These are phyloP conservation scores for Entelexis paramagnoliae DNA, from an alignment of 1,139 yeast genomes.

Conservation along the genomic window DNA sequence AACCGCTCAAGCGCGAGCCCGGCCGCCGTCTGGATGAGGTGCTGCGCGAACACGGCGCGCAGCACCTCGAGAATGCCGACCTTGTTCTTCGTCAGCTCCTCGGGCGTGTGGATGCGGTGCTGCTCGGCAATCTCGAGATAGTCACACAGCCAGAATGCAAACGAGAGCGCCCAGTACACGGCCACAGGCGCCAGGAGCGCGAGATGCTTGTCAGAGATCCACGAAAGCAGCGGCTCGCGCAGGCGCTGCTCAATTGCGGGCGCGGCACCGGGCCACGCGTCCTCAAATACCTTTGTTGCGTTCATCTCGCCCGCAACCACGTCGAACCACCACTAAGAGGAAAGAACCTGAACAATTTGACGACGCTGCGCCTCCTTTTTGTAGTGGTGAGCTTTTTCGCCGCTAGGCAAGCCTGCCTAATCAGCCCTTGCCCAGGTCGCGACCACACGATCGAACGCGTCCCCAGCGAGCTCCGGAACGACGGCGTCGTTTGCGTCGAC, in stretches of 20 bases:
- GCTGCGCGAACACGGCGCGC: conserved; percentile 75
- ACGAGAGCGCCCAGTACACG: conserved; percentile 73
- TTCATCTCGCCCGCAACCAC: background rate
- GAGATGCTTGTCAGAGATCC: conserved; percentile 61
- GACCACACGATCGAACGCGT: conserved; percentile 7
- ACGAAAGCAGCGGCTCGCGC: conserved; percentile 36
- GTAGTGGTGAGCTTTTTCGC: background rate
- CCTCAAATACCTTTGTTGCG: background rate
- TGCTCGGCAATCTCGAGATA: conserved; percentile 61
- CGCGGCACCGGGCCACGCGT: conserved; percentile 19
- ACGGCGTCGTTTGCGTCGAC: background rate
- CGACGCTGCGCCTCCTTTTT: conserved; percentile 2
- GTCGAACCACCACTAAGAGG: background rate
- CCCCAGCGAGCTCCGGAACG: background rate
- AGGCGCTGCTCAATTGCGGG: conserved; percentile 10
- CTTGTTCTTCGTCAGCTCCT: conserved; percentile 71
- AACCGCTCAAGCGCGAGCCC: conserved; percentile 48
- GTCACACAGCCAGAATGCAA: conserved; percentile 66
- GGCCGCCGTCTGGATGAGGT: conserved; percentile 62
- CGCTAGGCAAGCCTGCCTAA: background rate
- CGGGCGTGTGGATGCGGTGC: conserved; percentile 85
- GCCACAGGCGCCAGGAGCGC: conserved; percentile 66
- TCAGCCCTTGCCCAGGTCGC: conserved; percentile 7
- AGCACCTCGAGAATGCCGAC: conserved; percentile 61
- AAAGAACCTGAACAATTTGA: background rate